Base-by-base conservation (phyloP, 1,139 yeast genomes). In the Debaryomyces psychrophilus region DNA sequence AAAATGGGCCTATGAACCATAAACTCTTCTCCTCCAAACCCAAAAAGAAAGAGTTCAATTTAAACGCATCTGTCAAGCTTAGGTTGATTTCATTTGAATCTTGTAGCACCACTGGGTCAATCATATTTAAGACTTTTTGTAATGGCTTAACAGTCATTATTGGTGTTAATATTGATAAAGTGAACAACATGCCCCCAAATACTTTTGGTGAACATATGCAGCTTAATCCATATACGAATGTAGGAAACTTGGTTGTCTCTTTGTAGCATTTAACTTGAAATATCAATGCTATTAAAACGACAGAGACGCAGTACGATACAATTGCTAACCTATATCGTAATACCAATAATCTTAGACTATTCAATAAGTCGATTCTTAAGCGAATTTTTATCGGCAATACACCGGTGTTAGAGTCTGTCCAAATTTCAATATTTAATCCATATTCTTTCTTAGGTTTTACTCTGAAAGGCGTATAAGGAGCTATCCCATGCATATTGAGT, bases 401-500 rank as follows among this genome's bases (percentile, higher is more conserved):
- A 4, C 52, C 55, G 11, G 54, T 61, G 23, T 50, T 43, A 5
- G 51, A 44, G 33, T 69, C 73, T 37, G 70, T 69, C 76, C 82
- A 79, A 4, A 81, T 47, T 51, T 79, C 80, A 22, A 81, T 52
- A 51, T 70, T 71, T 38, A 79, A 44, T 5, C 69, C 70, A 25
- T 53, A 45, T 20, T 56, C 52, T 35, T 58, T 53, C 9, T 62
- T 54, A 8, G 48, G 34, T 12, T 47, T 46, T 8, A 58, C 54
- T 33, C 62, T 63, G 50, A 77, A 77, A 2, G 95, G 93, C 8
- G 87, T 79, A 60, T 74, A 90, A 1, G 97, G 97, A 0, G 95
- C 85, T 25, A 84, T 76, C n/a, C 89, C 88, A 60, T 88, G 95
- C 59, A 84, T 71, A 12, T 76, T 70, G 59, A 54, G 69, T 65